Percentiles rank a stretch among this genome's conserved stretches.
These are phyloP conservation scores for Amanita polypyramis DNA, from an alignment of 768 basidiomycete species.

Conservation along the genomic window DNA sequence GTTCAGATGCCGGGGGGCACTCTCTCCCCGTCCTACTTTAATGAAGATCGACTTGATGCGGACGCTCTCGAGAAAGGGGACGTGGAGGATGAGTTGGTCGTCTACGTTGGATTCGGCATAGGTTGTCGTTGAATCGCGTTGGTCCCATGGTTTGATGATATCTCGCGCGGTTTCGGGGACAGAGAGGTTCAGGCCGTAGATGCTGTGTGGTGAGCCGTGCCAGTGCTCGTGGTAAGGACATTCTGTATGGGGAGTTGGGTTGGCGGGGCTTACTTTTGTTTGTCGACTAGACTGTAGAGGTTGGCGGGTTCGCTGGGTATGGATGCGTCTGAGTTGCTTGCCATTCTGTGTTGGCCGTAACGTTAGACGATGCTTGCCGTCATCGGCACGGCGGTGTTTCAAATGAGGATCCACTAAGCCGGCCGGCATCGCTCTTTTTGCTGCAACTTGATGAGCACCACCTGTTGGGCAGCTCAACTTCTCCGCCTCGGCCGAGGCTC, in stretches of 20 bases:
- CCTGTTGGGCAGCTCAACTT: too few relatives aligned
- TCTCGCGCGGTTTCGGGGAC: conserved; percentile 74
- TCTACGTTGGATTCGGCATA: conserved; percentile 77
- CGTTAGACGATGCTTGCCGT: too few relatives aligned
- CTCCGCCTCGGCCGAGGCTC: too few relatives aligned
- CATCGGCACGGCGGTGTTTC: too few relatives aligned
- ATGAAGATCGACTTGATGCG: conserved; percentile 63
- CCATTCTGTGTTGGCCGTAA: not conserved
- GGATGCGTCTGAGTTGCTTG: conserved; percentile 1
- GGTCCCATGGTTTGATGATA: conserved; percentile 75
- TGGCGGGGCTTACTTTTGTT: conserved; percentile 43
- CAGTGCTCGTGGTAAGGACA: conserved; percentile 5
- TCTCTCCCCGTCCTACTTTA: conserved; percentile 72
- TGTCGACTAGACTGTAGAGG: conserved; percentile 51
- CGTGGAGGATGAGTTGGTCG: conserved; percentile 79
- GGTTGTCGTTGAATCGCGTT: conserved; percentile 54
- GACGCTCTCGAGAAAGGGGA: conserved; percentile 75
- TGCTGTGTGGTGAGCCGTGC: conserved; percentile 40
- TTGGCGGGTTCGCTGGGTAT: conserved; percentile 23
- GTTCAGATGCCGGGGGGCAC: conserved; percentile 64
- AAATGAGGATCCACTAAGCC: too few relatives aligned
- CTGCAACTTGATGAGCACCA: too few relatives aligned
- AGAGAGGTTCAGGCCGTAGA: conserved; percentile 70
- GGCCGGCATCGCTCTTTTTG: too few relatives aligned
- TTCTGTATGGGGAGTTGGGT: too few relatives aligned